A percentile compares a stretch with the other conserved stretches of the same genome.
These are phyloP conservation scores for Pulveroboletus frians DNA, from an alignment of 768 basidiomycete species.

Conservation along the genomic window DNA sequence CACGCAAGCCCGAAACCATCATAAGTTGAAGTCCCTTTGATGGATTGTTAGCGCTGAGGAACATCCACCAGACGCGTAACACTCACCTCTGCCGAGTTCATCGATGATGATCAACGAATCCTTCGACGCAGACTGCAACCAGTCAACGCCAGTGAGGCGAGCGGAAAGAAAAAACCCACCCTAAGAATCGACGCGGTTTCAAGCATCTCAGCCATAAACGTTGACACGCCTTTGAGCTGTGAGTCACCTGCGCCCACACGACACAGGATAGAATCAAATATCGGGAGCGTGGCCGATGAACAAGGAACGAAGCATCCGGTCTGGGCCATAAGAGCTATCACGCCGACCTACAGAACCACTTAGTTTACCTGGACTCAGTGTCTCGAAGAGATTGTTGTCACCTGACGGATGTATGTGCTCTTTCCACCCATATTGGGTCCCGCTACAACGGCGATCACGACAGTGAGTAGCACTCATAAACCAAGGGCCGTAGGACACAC, in stretches of 20 bases:
- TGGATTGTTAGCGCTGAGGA: conserved; percentile 1
- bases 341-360: conserved; percentile 60
- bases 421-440: conserved; percentile 99
- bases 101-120: conserved; percentile 97
- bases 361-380: neutral
- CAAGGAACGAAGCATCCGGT: conserved; percentile 95
- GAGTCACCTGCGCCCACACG: conserved; percentile 97
- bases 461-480: neutral
- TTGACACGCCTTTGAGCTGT: conserved; percentile 95
- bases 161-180: conserved; percentile 39
- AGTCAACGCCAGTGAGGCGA: neutral
- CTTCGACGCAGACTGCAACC: conserved; percentile 73
- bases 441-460: conserved; percentile 39
- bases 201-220: conserved; percentile 99
- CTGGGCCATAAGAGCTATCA: conserved; percentile 96
- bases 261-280: conserved; percentile 94
- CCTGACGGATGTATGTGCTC: conserved; percentile 93
- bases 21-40: conserved; percentile 85
- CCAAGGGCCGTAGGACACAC: conserved; percentile 36
- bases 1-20: conserved; percentile 98
- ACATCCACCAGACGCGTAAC: neutral
- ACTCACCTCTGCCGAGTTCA: conserved; percentile 81
- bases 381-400: conserved; percentile 18
- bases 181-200: conserved; percentile 94
- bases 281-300: conserved; percentile 74